Evolutionary conservation across 169 alveolate genomes (phyloP).

Genomic region (Eimeria maxima): DNA sequence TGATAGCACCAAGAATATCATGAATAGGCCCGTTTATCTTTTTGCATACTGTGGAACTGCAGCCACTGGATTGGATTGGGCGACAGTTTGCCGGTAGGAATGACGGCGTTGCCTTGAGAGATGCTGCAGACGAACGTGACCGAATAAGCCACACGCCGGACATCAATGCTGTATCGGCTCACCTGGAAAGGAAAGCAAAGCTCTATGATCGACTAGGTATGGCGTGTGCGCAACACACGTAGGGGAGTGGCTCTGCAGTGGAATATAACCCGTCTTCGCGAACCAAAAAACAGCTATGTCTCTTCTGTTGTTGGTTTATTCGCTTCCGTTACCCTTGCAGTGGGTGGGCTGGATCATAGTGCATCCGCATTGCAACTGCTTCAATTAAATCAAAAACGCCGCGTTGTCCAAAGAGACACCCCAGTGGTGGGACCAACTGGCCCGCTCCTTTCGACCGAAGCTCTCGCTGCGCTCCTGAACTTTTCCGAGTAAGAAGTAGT

Average conservation of each 20-base stretch:
- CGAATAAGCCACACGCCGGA: neutral
- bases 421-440: neutral
- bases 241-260: neutral
- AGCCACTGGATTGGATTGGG: constrained; percentile 68
- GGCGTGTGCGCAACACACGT: neutral
- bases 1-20: too few relatives aligned
- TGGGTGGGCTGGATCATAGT: constrained; percentile 26
- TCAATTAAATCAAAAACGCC: constrained; percentile 66
- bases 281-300: neutral
- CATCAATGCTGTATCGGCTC: neutral
- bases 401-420: constrained; percentile 10
- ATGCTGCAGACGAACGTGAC: constrained; percentile 53
- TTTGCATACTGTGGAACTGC: neutral
- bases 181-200: constrained; percentile 47
- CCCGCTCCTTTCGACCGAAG: constrained; percentile 50
- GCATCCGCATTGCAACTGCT: constrained; percentile 67
- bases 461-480: constrained; percentile 58
- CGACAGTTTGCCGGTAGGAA: constrained; percentile 70
- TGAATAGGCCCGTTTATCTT: neutral
- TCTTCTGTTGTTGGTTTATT: neutral
- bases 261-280: neutral
- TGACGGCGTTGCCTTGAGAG: constrained; percentile 58
- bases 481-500: constrained; percentile 28
- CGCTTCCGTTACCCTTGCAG: neutral
- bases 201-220: constrained; percentile 62